phyloP scores from a whole-genome alignment of 805 yeast species.

The Tetrapisispora pingtungensis region DNA sequence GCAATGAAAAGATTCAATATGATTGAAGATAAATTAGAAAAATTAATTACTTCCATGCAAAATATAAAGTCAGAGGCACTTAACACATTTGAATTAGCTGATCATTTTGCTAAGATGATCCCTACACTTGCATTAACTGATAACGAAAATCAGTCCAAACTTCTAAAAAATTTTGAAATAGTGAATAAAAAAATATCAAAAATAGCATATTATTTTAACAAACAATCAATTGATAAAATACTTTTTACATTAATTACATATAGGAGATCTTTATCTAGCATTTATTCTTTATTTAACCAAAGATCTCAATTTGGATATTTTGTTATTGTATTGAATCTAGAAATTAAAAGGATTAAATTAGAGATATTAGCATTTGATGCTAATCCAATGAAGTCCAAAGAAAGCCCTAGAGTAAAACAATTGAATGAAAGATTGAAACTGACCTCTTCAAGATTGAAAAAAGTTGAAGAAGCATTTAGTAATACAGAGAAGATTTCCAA shows the following conservation, averaged over 20 bases:
- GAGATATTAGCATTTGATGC: slow-evolving; percentile 11
- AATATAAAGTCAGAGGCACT: slow-evolving; percentile 62
- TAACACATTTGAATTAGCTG: slow-evolving; percentile 58
- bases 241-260: slow-evolving; percentile 84
- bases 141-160: slow-evolving; percentile 54
- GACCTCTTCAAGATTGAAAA: slow-evolving; percentile 42
- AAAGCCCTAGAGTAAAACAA: slow-evolving; percentile 50
- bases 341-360: slow-evolving; percentile 13
- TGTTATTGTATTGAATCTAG: slow-evolving; percentile 38
- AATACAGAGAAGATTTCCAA: slow-evolving; percentile 56
- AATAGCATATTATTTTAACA: slow-evolving; percentile 63
- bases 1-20: slow-evolving; percentile 60
- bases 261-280: slow-evolving; percentile 62
- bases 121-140: slow-evolving; percentile 61
- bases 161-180: slow-evolving; percentile 60
- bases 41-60: slow-evolving; percentile 63
- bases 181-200: slow-evolving; percentile 49
- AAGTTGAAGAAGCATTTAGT: slow-evolving; percentile 52
- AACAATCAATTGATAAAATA: slow-evolving; percentile 71
- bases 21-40: slow-evolving; percentile 61
- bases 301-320: slow-evolving; percentile 46
- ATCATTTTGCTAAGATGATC: slow-evolving; percentile 51
- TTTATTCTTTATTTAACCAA: slow-evolving; percentile 61
- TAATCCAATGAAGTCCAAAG: slow-evolving; percentile 36
- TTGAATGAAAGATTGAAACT: slow-evolving; percentile 51